Conservation (phyloP, 805 yeast genomes). For the Jamesozyma rosinii region DNA sequence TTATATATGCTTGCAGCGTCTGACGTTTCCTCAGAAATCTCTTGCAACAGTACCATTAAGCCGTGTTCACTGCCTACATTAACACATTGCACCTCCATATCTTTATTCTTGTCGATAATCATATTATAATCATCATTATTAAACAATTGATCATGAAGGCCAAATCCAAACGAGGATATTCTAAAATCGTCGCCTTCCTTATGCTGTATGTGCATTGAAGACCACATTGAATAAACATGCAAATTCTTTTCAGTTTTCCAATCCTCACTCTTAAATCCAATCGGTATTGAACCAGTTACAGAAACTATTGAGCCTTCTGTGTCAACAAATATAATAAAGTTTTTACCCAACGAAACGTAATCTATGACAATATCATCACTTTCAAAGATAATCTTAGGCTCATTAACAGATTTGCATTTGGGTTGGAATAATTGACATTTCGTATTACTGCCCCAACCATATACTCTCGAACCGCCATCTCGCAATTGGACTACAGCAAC, state of each 20-base stretch:
- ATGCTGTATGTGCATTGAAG: slow-evolving; percentile 50
- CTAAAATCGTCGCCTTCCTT: neutral
- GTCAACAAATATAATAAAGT: slow-evolving; percentile 18
- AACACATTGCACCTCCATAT: neutral
- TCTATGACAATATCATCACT: slow-evolving; percentile 5
- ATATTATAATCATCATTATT: slow-evolving; percentile 9
- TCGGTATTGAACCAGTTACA: slow-evolving; percentile 15
- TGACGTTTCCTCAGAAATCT: neutral
- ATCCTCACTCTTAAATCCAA: slow-evolving; percentile 8
- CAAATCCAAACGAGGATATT: slow-evolving; percentile 57
- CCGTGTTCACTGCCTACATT: slow-evolving; percentile 87
- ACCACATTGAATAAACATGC: slow-evolving; percentile 52
- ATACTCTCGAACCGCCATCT: slow-evolving; percentile 22
- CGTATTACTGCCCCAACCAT: slow-evolving; percentile 46
- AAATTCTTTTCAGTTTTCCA: slow-evolving; percentile 7
- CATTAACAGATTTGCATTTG: slow-evolving; percentile 10
- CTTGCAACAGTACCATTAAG: slow-evolving; percentile 28
- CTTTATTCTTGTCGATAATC: neutral
- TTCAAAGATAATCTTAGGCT: slow-evolving; percentile 15
- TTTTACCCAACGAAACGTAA: slow-evolving; percentile 24
- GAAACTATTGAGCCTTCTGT: slow-evolving; percentile 8
- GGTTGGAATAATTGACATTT: slow-evolving; percentile 38
- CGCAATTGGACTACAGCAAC: slow-evolving; percentile 62
- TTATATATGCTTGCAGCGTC: slow-evolving; percentile 5
- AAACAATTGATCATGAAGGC: slow-evolving; percentile 61